Percentiles rank a stretch among this genome's conserved stretches.
phyloP scores from a whole-genome alignment of 2,329 filamentous ascomycete genomes.

The Curvularia sp. region DNA sequence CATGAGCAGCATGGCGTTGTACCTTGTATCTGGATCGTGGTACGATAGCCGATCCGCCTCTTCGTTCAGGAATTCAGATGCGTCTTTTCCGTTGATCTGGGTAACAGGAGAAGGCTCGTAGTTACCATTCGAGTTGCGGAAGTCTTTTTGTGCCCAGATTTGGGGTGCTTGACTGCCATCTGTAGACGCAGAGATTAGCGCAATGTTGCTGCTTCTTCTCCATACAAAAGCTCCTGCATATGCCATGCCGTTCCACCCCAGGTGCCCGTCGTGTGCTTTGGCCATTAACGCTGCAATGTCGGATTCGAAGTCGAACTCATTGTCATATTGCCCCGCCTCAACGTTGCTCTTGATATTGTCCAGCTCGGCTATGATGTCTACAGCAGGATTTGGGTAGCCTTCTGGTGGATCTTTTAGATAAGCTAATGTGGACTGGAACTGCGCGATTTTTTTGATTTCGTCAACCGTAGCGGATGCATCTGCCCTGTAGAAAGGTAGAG shows the following conservation, averaged over 20 bases:
- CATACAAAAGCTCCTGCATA: conserved; percentile 48
- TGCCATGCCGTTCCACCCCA: conserved; percentile 48
- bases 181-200: conserved; percentile 42
- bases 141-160: conserved; percentile 43
- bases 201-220: conserved; percentile 38
- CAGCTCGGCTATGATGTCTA: conserved; percentile 50
- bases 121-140: conserved; percentile 32
- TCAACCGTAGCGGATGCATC: conserved; percentile 39
- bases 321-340: conserved; percentile 41
- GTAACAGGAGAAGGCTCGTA: conserved; percentile 47
- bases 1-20: conserved; percentile 51
- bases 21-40: conserved; percentile 53
- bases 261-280: conserved; percentile 46
- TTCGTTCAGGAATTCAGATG: conserved; percentile 43
- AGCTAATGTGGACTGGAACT: conserved; percentile 52
- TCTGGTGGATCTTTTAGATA: conserved; percentile 51
- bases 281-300: conserved; percentile 44
- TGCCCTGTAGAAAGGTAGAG: conserved; percentile 42
- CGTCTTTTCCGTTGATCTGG: conserved; percentile 49
- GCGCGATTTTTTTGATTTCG: conserved; percentile 44
- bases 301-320: conserved; percentile 53
- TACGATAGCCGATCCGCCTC: conserved; percentile 40
- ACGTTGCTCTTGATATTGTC: conserved; percentile 47
- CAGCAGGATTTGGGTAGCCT: conserved; percentile 47
- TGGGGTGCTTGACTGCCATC: conserved; percentile 41